Evolutionary conservation across 371 early-diverging fungal species (phyloP).

Genomic region (Lichtheimia hyalospora): DNA sequence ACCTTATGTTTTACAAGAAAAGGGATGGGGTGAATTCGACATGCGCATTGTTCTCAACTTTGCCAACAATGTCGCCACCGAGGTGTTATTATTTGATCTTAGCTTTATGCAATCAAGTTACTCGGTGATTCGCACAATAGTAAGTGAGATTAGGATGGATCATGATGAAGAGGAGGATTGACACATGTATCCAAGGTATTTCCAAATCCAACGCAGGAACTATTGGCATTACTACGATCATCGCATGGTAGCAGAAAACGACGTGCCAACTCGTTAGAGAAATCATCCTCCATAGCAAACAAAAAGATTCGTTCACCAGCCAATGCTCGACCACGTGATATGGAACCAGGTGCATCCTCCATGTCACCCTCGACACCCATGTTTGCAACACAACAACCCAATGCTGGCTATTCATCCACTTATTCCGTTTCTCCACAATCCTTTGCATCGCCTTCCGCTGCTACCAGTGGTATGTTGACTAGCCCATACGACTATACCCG

Average conservation of each 20-base stretch:
- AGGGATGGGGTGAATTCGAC: conserved; percentile 76
- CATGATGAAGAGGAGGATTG: neutral
- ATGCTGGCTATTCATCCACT: conserved; percentile 3
- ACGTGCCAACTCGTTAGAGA: conserved; percentile 7
- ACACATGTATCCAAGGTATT: conserved; percentile 12
- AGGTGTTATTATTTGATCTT: conserved; percentile 56
- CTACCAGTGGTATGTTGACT: neutral
- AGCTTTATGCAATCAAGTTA: conserved; percentile 57
- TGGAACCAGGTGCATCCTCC: conserved; percentile 4
- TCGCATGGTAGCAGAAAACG: conserved; percentile 3
- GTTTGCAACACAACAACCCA: conserved; percentile 10
- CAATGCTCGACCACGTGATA: neutral
- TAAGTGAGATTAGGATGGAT: conserved; percentile 8
- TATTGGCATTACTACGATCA: conserved; percentile 5
- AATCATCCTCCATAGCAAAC: neutral
- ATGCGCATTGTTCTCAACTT: conserved; percentile 60
- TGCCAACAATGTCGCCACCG: conserved; percentile 45
- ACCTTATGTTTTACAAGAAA: conserved; percentile 54
- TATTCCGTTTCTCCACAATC: conserved; percentile 19
- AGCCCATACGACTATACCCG: conserved; percentile 14
- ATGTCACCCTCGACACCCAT: conserved; percentile 19
- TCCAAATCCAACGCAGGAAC: conserved; percentile 26
- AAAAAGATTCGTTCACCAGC: neutral
- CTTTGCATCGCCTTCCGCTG: conserved; percentile 10
- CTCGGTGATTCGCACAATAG: conserved; percentile 46